phyloP scores from a whole-genome alignment of 2,329 filamentous ascomycete genomes.

The Claviceps sp. region DNA sequence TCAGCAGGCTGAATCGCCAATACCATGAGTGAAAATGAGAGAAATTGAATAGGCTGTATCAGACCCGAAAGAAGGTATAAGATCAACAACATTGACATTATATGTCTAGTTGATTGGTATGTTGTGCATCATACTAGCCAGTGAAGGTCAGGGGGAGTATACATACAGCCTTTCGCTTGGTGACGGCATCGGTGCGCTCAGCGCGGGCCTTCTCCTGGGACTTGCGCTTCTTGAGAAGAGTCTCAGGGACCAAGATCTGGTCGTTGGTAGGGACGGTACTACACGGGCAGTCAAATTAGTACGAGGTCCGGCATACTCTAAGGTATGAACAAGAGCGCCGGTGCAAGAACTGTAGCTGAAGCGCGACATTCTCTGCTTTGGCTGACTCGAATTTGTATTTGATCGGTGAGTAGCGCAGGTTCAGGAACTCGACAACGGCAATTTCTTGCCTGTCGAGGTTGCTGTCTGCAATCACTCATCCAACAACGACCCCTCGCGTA shows the following conservation, averaged over 20 bases:
- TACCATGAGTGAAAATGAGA: conserved; percentile 1
- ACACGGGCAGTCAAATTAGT: conserved; percentile 54
- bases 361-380: conserved; percentile 83
- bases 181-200: conserved; percentile 63
- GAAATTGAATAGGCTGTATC: conserved; percentile 35
- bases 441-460: neutral
- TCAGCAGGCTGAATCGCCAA: conserved; percentile 21
- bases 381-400: conserved; percentile 74
- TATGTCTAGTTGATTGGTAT: conserved; percentile 82
- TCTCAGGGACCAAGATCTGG: conserved; percentile 96
- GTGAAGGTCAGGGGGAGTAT: conserved; percentile 19
- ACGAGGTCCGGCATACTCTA: conserved; percentile 53
- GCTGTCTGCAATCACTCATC: conserved; percentile 40
- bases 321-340: conserved; percentile 57
- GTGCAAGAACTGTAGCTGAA: conserved; percentile 86
- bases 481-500: conserved; percentile 56
- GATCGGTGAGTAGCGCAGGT: conserved; percentile 50
- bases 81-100: conserved; percentile 81
- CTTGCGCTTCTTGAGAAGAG: conserved; percentile 99
- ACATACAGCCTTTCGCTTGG: conserved; percentile 87
- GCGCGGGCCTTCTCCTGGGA: conserved; percentile 98
- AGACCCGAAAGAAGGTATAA: conserved; percentile 99
- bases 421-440: conserved; percentile 1
- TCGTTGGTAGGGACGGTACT: conserved; percentile 89
- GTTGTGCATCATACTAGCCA: conserved; percentile 70